phyloP scores from a whole-genome alignment of 2,329 filamentous ascomycete genomes.

The Nemania sp. region DNA sequence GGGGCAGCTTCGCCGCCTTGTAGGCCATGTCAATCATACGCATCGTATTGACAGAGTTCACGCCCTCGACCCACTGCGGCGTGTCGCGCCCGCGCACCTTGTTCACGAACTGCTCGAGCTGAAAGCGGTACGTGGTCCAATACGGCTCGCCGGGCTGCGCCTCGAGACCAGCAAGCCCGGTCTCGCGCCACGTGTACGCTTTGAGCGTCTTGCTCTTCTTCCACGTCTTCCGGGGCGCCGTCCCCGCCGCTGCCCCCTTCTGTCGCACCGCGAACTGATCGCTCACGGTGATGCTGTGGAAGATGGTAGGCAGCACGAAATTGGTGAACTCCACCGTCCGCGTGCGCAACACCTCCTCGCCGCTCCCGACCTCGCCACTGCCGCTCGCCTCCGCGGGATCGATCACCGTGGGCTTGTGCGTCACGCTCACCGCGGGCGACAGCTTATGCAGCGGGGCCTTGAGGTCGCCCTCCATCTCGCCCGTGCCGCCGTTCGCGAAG shows the following conservation, averaged over 20 bases:
- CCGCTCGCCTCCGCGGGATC: slow-evolving; percentile 22
- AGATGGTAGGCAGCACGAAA: slow-evolving; percentile 26
- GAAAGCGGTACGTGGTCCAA: slow-evolving; percentile 47
- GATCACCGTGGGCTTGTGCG: slow-evolving; percentile 31
- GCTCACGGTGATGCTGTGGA: slow-evolving; percentile 34
- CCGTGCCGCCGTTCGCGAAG: slow-evolving; percentile 42
- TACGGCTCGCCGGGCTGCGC: slow-evolving; percentile 37
- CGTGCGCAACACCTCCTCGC: slow-evolving; percentile 32
- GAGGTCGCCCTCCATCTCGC: slow-evolving; percentile 40
- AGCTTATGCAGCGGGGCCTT: slow-evolving; percentile 30
- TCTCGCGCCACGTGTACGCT: slow-evolving; percentile 30
- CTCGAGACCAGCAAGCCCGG: slow-evolving; percentile 26
- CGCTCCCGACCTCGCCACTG: slow-evolving; percentile 20
- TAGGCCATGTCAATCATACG: slow-evolving; percentile 48
- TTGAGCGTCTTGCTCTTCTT: slow-evolving; percentile 31
- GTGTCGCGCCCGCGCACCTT: slow-evolving; percentile 42
- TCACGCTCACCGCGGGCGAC: slow-evolving; percentile 30
- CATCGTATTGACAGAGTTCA: slow-evolving; percentile 46
- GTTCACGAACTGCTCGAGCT: slow-evolving; percentile 49
- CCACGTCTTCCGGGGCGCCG: slow-evolving; percentile 30
- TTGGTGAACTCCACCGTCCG: slow-evolving; percentile 33
- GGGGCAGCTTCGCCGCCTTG: slow-evolving; percentile 41
- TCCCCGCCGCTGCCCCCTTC: slow-evolving; percentile 16
- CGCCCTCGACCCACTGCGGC: slow-evolving; percentile 43
- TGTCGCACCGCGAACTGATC: slow-evolving; percentile 36